These are phyloP conservation scores for Exobasidium rhododendri DNA, from an alignment of 1,284 basidiomycete species.

Conservation along the genomic window DNA sequence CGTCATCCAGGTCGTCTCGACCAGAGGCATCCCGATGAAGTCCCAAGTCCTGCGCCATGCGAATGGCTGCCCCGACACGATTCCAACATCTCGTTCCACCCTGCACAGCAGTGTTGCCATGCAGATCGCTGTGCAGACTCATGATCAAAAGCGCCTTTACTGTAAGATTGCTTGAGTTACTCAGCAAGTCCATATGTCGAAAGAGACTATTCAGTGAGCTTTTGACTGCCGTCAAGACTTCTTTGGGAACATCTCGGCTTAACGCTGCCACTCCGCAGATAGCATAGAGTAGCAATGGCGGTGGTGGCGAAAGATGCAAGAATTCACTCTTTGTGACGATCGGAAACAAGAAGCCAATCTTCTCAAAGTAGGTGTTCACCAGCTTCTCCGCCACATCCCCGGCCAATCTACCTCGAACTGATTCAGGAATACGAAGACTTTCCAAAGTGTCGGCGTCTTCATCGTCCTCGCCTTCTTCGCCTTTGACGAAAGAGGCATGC, in stretches of 20 bases:
- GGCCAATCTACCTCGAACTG: conserved; percentile 37
- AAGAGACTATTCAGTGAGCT: conserved; percentile 63
- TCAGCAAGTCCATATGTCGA: conserved; percentile 82
- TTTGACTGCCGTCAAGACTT: conserved; percentile 79
- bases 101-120: conserved; percentile 53
- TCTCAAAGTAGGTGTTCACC: conserved; percentile 84
- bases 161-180: conserved; percentile 78
- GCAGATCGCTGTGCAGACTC: conserved; percentile 66
- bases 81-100: conserved; percentile 54
- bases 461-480: conserved; percentile 16
- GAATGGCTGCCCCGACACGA: conserved; percentile 44
- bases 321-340: conserved; percentile 84
- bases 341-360: conserved; percentile 79
- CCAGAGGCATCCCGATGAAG: conserved; percentile 46
- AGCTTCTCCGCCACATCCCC: conserved; percentile 63
- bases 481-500: conserved; percentile 5
- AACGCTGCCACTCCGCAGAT: conserved; percentile 88
- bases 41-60: conserved; percentile 50
- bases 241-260: conserved; percentile 74
- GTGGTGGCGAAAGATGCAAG: conserved; percentile 65
- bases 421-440: conserved; percentile 27
- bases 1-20: conserved; percentile 38
- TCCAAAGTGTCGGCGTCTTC: conserved; percentile 14
- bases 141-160: conserved; percentile 83
- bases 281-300: conserved; percentile 80